Conservation (phyloP, 768 basidiomycete species). For the Russula sp. region DNA sequence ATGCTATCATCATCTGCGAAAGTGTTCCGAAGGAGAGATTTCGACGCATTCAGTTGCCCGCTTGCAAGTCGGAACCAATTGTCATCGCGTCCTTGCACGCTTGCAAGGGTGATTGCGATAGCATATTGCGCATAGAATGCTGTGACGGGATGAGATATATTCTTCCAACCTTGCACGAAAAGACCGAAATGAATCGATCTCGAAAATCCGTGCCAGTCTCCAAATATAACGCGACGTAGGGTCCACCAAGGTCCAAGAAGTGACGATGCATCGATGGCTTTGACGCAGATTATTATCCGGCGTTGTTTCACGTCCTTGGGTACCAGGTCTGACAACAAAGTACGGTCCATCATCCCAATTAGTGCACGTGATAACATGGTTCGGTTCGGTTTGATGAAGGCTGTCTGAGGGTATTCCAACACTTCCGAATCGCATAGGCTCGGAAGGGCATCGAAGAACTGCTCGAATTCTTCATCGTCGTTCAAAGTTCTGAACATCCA, state of each 20-base stretch:
- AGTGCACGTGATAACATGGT: not conserved
- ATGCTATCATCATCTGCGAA: not conserved
- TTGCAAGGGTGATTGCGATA: constrained; percentile 1
- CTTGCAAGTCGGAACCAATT: constrained; percentile 13
- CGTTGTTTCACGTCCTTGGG: constrained; percentile 2
- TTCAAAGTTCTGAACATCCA: constrained; percentile 8
- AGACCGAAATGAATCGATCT: constrained; percentile 16
- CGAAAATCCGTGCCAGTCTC: constrained; percentile 12
- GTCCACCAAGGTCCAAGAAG: not conserved
- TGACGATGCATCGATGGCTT: constrained; percentile 1
- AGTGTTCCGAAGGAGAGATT: not conserved
- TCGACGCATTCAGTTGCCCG: not conserved
- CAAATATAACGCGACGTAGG: not conserved
- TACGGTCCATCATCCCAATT: constrained; percentile 15
- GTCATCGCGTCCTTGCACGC: not conserved
- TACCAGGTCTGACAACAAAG: constrained; percentile 1
- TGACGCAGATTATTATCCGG: constrained; percentile 6
- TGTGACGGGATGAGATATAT: not conserved
- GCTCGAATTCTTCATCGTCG: constrained; percentile 9
- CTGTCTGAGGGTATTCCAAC: not conserved
- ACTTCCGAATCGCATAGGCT: not conserved
- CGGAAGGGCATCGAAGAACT: constrained; percentile 10
- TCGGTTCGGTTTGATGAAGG: constrained; percentile 8
- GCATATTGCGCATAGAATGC: not conserved
- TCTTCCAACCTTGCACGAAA: not conserved